These are phyloP conservation scores for Gossypium gossypioides DNA, from an alignment of 441 rosid genomes.

Conservation along the genomic window DNA sequence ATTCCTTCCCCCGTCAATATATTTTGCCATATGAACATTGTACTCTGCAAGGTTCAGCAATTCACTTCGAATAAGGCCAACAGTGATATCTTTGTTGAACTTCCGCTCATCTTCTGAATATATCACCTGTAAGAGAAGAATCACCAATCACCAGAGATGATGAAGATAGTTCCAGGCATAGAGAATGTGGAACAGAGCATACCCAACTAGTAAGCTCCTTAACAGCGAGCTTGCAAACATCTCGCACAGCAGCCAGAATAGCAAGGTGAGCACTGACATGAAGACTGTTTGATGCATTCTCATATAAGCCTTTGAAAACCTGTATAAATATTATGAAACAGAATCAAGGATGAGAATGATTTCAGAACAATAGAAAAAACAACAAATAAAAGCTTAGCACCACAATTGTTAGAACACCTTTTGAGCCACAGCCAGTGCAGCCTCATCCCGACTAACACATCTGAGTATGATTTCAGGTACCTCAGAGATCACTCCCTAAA, in stretches of 20 bases:
- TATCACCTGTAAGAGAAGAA: slow-evolving; percentile 49
- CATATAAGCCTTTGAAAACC: slow-evolving; percentile 91
- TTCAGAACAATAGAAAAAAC: neutral
- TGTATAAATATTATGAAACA: slow-evolving; percentile 19
- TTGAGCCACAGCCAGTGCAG: slow-evolving; percentile 94
- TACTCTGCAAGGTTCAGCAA: slow-evolving; percentile 91
- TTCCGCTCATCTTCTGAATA: slow-evolving; percentile 91
- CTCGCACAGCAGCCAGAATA: slow-evolving; percentile 83
- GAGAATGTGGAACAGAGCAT: slow-evolving; percentile 22
- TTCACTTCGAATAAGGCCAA: slow-evolving; percentile 77
- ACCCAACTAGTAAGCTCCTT: slow-evolving; percentile 99
- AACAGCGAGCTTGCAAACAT: slow-evolving; percentile 87
- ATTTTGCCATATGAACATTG: slow-evolving; percentile 90
- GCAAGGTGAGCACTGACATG: slow-evolving; percentile 75
- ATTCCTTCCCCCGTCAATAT: slow-evolving; percentile 88
- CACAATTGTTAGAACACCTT: slow-evolving; percentile 33
- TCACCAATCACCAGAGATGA: slow-evolving; percentile 1
- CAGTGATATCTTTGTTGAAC: slow-evolving; percentile 79
- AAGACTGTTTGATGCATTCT: slow-evolving; percentile 66
- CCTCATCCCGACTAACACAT: slow-evolving; percentile 92
- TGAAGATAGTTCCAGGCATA: neutral
- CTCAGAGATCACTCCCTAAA: slow-evolving; percentile 71
- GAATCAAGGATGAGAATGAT: neutral
- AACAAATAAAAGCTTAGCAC: neutral
- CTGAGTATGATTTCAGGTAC: slow-evolving; percentile 93